These are phyloP conservation scores for Dispira parvispora DNA, from an alignment of 192 early-diverging fungal genomes.

Conservation along the genomic window DNA sequence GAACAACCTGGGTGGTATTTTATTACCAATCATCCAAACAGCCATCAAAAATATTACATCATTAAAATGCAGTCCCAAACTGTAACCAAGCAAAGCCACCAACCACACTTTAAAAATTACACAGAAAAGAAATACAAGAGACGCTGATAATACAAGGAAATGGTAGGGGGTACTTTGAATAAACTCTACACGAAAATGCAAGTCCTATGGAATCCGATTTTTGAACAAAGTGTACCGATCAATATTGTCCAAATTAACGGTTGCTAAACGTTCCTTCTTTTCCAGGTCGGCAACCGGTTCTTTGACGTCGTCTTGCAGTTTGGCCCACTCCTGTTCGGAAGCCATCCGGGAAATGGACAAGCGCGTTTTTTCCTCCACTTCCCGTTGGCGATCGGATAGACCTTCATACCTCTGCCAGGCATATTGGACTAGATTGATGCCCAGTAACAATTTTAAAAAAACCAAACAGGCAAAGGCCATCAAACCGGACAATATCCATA, in stretches of 20 bases:
- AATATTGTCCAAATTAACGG: slow-evolving; percentile 63
- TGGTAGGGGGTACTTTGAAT: not conserved
- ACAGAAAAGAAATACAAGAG: not conserved
- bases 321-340: slow-evolving; percentile 23
- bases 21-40: not conserved
- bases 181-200: not conserved
- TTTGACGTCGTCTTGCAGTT: slow-evolving; percentile 7
- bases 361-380: slow-evolving; percentile 20
- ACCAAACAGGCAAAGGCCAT: slow-evolving; percentile 35
- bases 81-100: not conserved
- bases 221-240: slow-evolving; percentile 85
- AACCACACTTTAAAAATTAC: not conserved
- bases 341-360: slow-evolving; percentile 20
- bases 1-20: too few relatives aligned
- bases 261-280: slow-evolving; percentile 30
- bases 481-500: slow-evolving; percentile 22
- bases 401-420: slow-evolving; percentile 43
- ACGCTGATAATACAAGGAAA: not conserved
- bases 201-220: slow-evolving; percentile 62
- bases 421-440: slow-evolving; percentile 54
- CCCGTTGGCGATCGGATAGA: slow-evolving; percentile 34
- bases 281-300: slow-evolving; percentile 16
- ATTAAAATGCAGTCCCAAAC: not conserved
- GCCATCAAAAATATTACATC: not conserved
- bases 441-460: slow-evolving; percentile 62